phyloP scores from a whole-genome alignment of 176 grass and related monocot species.

The Carex cristatella region DNA sequence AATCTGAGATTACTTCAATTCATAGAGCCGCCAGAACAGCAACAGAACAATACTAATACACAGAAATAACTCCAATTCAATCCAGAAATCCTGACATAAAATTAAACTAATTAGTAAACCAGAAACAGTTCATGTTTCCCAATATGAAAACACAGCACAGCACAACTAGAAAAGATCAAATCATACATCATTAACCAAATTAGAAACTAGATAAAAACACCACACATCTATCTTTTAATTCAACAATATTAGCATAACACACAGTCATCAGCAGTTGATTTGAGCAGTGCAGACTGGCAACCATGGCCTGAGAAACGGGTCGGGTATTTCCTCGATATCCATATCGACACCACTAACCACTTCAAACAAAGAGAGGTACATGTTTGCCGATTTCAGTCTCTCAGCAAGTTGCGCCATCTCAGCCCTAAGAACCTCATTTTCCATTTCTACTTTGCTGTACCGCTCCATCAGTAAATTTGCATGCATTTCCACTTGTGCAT shows the following conservation, averaged over 20 bases:
- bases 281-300: background rate
- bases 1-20: background rate
- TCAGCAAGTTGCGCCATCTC: constrained; percentile 7
- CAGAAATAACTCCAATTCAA: background rate
- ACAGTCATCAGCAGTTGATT: background rate
- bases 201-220: background rate
- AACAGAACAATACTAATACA: background rate
- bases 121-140: background rate
- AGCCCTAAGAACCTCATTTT: constrained; percentile 23
- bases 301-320: constrained; percentile 15
- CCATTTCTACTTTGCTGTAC: constrained; percentile 10
- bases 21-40: background rate
- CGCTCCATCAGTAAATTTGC: constrained; percentile 13
- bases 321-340: constrained; percentile 12
- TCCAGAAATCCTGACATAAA: background rate
- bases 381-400: constrained; percentile 8
- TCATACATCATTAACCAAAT: background rate
- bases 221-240: background rate
- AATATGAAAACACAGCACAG: background rate
- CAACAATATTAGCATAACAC: background rate
- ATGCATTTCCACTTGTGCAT: constrained; percentile 18
- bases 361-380: constrained; percentile 25
- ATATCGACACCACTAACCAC: constrained; percentile 14
- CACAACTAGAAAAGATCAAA: background rate
- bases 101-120: background rate